phyloP scores from a whole-genome alignment of 768 basidiomycete genomes.

The Lentinula detonsa region DNA sequence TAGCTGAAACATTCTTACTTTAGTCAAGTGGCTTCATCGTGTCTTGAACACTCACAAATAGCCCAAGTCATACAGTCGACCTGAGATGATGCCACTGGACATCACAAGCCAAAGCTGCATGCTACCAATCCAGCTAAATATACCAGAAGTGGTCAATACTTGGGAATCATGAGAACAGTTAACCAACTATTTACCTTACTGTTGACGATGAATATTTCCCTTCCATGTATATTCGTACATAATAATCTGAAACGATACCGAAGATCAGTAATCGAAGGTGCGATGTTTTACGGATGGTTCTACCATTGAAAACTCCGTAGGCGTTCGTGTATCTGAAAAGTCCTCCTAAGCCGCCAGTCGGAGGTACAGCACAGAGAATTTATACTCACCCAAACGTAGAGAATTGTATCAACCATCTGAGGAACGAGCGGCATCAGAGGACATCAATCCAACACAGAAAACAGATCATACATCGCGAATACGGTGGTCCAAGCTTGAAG shows the following conservation, averaged over 20 bases:
- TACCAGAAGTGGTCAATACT: neutral
- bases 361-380: neutral
- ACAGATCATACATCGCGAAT: neutral
- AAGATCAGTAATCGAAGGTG: neutral
- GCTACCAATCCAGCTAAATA: neutral
- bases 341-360: neutral
- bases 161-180: too few species aligned
- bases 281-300: too few species aligned
- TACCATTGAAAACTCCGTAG: conserved; percentile 2
- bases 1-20: neutral
- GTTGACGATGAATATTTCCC: conserved; percentile 1
- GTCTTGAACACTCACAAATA: conserved; percentile 4
- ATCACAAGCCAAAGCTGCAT: conserved; percentile 1
- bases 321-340: neutral
- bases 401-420: conserved; percentile 1
- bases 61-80: conserved; percentile 5
- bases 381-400: neutral
- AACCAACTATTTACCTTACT: neutral
- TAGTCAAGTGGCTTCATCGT: neutral
- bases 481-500: neutral
- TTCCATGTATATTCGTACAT: conserved; percentile 3
- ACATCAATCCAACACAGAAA: neutral
- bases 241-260: neutral
- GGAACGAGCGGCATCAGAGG: neutral
- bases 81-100: conserved; percentile 5